These are phyloP conservation scores for Paraphoma chrysanthemicola DNA, from an alignment of 2,329 filamentous ascomycete species.

Conservation along the genomic window DNA sequence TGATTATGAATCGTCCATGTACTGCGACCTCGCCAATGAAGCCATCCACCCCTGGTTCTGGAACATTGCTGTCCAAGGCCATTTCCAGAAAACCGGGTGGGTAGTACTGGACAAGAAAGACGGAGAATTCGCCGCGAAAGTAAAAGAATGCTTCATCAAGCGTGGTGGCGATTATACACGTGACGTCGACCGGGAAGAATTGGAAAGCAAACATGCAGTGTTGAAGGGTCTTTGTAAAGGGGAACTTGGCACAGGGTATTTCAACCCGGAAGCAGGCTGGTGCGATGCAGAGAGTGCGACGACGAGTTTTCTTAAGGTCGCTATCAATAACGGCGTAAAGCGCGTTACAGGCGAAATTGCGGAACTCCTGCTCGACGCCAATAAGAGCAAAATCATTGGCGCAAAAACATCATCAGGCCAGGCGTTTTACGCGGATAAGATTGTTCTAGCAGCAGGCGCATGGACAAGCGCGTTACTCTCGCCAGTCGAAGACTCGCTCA, in stretches of 20 bases:
- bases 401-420: slow-evolving; percentile 57
- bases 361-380: slow-evolving; percentile 52
- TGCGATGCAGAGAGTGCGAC: slow-evolving; percentile 59
- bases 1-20: slow-evolving; percentile 65
- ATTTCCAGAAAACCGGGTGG: slow-evolving; percentile 67
- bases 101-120: slow-evolving; percentile 61
- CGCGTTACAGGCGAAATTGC: slow-evolving; percentile 54
- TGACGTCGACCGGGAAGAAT: slow-evolving; percentile 35
- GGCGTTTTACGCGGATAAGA: slow-evolving; percentile 58
- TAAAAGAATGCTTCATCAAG: slow-evolving; percentile 62
- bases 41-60: slow-evolving; percentile 52
- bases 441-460: slow-evolving; percentile 64
- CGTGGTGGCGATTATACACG: slow-evolving; percentile 49
- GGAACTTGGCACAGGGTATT: slow-evolving; percentile 50
- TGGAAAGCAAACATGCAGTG: slow-evolving; percentile 52
- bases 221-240: slow-evolving; percentile 38
- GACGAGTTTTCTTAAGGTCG: slow-evolving; percentile 52
- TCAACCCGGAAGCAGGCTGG: slow-evolving; percentile 62
- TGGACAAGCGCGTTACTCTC: slow-evolving; percentile 63
- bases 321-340: slow-evolving; percentile 53
- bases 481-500: slow-evolving; percentile 54
- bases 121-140: slow-evolving; percentile 57
- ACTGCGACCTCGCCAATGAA: slow-evolving; percentile 58
- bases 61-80: slow-evolving; percentile 30
- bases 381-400: slow-evolving; percentile 47